Base-by-base conservation (phyloP, 1,284 basidiomycete genomes). In the Boletus sp. region DNA sequence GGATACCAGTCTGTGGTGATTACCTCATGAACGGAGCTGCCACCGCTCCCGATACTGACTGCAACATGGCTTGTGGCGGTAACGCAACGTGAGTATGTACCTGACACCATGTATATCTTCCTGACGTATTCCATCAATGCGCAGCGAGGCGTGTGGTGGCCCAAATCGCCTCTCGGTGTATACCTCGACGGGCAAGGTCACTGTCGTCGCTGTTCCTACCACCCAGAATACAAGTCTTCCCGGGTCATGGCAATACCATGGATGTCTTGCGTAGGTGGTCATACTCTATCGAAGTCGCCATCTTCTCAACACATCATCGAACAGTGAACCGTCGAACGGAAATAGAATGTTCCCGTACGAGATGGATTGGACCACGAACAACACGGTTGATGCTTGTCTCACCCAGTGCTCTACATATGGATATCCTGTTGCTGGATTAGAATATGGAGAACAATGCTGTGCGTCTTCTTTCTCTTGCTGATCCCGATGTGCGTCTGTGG, bases 121-220 rank as follows among this genome's bases (percentile, higher is more conserved):
- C 1, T 15, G 7, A 22, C 13, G 1, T 22, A 13, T 15, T 29
- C 20, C 6, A 12, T 31, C 39, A 8, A n/a, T 22, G 5, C 1
- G 9, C 12, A 89, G 85, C 27, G 79, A 89, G 70, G 82, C 82
- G 45, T 91, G 89, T 62, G 89, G 89, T 63, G 88, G 83, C 13
- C 80, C 84, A 2, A 85, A 84, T 65, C 80, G 83, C n/a, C 68
- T 91, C 44, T 89, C 86, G 0, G 81, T 90, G 11, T 92, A 91
- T 64, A 78, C 83, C 0, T 75, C 80, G 0, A 80, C 72, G 1
- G 76, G 74, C 3, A 79, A 74, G 44, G 75, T 90, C 41, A 80
- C 77, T 0, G 77, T 77, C 7, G 72, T 84, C 20, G 81, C 88
- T 1, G 79, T 89, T 11, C 88, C 89, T 5, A 73, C 76, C 0